Conservation (phyloP, 352 stramenopile genomes). For the Phytophthora palmivora region DNA sequence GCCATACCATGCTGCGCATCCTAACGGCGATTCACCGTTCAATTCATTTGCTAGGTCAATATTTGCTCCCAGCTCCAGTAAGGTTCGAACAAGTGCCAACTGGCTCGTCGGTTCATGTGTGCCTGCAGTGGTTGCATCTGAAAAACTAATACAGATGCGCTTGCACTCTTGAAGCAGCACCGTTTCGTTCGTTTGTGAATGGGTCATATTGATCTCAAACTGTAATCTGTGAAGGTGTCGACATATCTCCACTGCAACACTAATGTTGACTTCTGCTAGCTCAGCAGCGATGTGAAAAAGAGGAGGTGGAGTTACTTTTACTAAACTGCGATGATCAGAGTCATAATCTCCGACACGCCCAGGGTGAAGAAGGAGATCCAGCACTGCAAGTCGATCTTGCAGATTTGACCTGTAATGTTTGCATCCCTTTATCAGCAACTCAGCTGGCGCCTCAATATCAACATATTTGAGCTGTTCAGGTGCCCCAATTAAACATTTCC, state of each 20-base stretch:
- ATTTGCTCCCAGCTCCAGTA: constrained; percentile 66
- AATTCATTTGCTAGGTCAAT: constrained; percentile 53
- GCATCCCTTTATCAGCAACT: constrained; percentile 32
- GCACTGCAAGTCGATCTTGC: constrained; percentile 24
- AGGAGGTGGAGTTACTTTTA: constrained; percentile 35
- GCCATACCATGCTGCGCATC: constrained; percentile 58
- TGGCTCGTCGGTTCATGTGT: constrained; percentile 16
- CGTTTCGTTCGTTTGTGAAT: constrained; percentile 48
- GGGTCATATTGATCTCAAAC: constrained; percentile 59
- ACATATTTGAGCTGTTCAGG: constrained; percentile 12
- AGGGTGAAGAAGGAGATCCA: constrained; percentile 27
- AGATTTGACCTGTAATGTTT: constrained; percentile 23
- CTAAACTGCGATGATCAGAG: neutral
- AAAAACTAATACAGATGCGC: constrained; percentile 38
- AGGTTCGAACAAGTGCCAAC: constrained; percentile 49
- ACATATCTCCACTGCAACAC: constrained; percentile 61
- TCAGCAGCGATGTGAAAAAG: constrained; percentile 62
- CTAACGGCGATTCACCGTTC: constrained; percentile 61
- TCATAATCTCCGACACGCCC: constrained; percentile 1
- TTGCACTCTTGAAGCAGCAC: constrained; percentile 69
- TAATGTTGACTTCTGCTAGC: constrained; percentile 53
- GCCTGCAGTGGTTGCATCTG: neutral
- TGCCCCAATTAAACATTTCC: constrained; percentile 2
- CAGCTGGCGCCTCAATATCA: constrained; percentile 24
- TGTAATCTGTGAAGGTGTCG: constrained; percentile 42